phyloP scores from a whole-genome alignment of 371 early-diverging fungal species.

The Mortierella sp. region DNA sequence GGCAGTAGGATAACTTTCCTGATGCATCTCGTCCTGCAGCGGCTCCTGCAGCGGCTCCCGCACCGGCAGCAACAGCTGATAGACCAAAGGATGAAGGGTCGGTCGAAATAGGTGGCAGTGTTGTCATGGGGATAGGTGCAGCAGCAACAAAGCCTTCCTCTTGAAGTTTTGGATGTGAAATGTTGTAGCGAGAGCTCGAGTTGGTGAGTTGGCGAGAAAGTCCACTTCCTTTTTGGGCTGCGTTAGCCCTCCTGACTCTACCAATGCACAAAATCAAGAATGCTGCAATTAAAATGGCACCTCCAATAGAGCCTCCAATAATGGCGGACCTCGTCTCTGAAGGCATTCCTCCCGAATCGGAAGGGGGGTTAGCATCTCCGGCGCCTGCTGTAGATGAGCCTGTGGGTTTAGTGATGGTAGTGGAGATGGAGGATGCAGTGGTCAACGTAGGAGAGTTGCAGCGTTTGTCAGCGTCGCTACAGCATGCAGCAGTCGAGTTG shows the following conservation, averaged over 20 bases:
- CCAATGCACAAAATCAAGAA: constrained; percentile 27
- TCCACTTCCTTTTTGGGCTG: not conserved
- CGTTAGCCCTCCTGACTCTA: constrained; percentile 7
- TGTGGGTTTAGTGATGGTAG: constrained; percentile 1
- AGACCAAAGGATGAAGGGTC: constrained; percentile 1
- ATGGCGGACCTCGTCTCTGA: constrained; percentile 12
- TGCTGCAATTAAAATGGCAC: constrained; percentile 14
- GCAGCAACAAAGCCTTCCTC: constrained; percentile 27
- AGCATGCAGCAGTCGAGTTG: constrained; percentile 27
- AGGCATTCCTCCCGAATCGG: constrained; percentile 9
- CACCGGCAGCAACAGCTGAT: constrained; percentile 1
- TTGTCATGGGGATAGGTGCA: constrained; percentile 37
- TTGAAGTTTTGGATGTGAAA: constrained; percentile 43
- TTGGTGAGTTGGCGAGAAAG: constrained; percentile 35
- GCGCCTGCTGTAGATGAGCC: not conserved
- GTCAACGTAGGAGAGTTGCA: constrained; percentile 18
- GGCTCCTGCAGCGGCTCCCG: constrained; percentile 23
- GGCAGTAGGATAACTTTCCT: constrained; percentile 43
- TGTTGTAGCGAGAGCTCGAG: constrained; percentile 35
- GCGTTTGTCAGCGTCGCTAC: constrained; percentile 9
- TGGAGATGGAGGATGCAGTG: constrained; percentile 5
- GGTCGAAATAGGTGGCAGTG: constrained; percentile 25
- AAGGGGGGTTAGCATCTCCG: not conserved
- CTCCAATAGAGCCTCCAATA: constrained; percentile 36
- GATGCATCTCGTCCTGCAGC: constrained; percentile 14